A percentile compares a stretch with the other conserved stretches of the same genome.
These are phyloP conservation scores for Dothideomycetes sp. DNA, from an alignment of 2,329 filamentous ascomycete species.

Conservation along the genomic window DNA sequence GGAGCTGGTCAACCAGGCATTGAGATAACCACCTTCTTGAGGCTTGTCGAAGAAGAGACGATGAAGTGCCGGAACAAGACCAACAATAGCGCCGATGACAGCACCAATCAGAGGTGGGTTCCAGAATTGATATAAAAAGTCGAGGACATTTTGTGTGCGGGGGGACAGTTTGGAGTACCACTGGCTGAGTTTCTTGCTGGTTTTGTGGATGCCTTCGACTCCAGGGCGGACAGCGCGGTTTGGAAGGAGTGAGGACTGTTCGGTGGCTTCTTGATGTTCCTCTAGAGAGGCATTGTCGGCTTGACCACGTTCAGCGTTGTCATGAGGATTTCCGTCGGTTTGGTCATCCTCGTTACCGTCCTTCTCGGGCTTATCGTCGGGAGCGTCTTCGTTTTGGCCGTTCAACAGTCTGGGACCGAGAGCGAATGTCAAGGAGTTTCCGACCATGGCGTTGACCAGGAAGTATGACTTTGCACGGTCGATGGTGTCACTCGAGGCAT, in stretches of 20 bases:
- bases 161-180: conserved; percentile 29
- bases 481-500: conserved; percentile 41
- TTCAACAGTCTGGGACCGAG: conserved; percentile 52
- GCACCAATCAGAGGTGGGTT: conserved; percentile 56
- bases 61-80: conserved; percentile 51
- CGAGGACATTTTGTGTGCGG: conserved; percentile 32
- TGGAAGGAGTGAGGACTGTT: conserved; percentile 46
- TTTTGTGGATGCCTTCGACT: conserved; percentile 24
- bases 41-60: conserved; percentile 51
- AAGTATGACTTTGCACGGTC: conserved; percentile 57
- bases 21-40: conserved; percentile 53
- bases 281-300: conserved; percentile 16
- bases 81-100: conserved; percentile 48
- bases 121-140: conserved; percentile 43
- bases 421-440: conserved; percentile 55
- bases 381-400: conserved; percentile 33
- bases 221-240: conserved; percentile 25
- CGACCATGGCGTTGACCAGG: conserved; percentile 55
- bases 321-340: conserved; percentile 25
- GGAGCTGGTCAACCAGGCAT: conserved; percentile 55
- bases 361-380: conserved; percentile 22
- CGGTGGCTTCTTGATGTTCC: conserved; percentile 26
- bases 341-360: conserved; percentile 20
- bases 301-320: conserved; percentile 22
- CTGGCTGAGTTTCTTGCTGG: conserved; percentile 27